Percentiles rank a stretch among this genome's conserved stretches.
phyloP scores from a whole-genome alignment of 2,329 filamentous ascomycete genomes.

The Rutstroemia sp. region DNA sequence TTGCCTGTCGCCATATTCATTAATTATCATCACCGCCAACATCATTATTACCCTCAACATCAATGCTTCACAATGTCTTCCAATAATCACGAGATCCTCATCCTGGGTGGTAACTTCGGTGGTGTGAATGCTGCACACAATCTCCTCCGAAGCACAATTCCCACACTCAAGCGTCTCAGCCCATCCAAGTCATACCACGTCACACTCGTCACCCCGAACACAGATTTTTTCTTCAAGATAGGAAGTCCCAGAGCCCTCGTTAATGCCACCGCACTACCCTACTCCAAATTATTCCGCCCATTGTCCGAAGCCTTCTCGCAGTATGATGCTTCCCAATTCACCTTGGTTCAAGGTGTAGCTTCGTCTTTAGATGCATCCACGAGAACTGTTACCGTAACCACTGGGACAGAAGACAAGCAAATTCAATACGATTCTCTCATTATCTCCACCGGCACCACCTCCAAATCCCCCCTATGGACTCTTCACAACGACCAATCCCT shows the following conservation, averaged over 20 bases:
- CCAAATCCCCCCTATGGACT: constrained; percentile 37
- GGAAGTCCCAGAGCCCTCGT: constrained; percentile 41
- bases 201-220: constrained; percentile 36
- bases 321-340: constrained; percentile 33
- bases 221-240: constrained; percentile 36
- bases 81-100: constrained; percentile 32
- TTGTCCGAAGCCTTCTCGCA: constrained; percentile 34
- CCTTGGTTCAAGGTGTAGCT: constrained; percentile 37
- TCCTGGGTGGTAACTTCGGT: constrained; percentile 45
- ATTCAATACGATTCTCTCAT: constrained; percentile 38
- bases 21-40: not conserved
- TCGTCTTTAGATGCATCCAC: constrained; percentile 30
- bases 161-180: constrained; percentile 30
- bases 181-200: constrained; percentile 31
- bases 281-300: constrained; percentile 38
- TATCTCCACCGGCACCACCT: constrained; percentile 42
- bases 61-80: not conserved
- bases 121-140: constrained; percentile 44
- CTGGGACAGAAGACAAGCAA: constrained; percentile 2
- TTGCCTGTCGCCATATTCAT: not conserved
- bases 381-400: constrained; percentile 30
- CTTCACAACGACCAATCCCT: constrained; percentile 31
- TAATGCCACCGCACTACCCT: constrained; percentile 36
- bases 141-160: constrained; percentile 42
- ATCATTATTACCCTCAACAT: no score